Conservation (phyloP, 2,329 filamentous ascomycete genomes). For the Arthrobotrys sphaeroides region DNA sequence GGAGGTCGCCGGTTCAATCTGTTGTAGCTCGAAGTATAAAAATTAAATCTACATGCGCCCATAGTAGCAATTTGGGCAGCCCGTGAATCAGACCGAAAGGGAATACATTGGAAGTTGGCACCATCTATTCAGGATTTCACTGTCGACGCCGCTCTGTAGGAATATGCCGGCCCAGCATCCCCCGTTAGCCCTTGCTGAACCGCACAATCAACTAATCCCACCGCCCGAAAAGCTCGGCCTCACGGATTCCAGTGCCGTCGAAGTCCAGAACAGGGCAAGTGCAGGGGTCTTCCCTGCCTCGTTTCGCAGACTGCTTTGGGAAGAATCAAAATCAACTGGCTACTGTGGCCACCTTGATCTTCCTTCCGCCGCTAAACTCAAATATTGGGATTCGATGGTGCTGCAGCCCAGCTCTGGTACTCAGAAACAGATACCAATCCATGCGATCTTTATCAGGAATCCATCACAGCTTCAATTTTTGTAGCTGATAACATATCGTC, state of each 20-base stretch:
- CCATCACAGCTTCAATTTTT: background rate
- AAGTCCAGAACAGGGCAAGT: background rate
- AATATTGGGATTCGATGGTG: slow-evolving; percentile 6
- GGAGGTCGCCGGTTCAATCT: too few relatives aligned
- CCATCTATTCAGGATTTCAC: too few relatives aligned
- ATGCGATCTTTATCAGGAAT: background rate
- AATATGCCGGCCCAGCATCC: too few relatives aligned
- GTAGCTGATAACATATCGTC: background rate
- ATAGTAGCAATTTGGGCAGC: too few relatives aligned
- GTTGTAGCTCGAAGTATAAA: too few relatives aligned
- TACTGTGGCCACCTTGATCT: slow-evolving; percentile 52
- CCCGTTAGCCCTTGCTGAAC: too few relatives aligned
- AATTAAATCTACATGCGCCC: too few relatives aligned
- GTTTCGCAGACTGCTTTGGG: slow-evolving; percentile 35
- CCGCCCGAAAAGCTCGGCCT: too few relatives aligned
- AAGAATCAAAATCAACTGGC: slow-evolving; percentile 39
- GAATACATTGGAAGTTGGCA: too few relatives aligned
- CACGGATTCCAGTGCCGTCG: background rate
- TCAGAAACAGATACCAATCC: background rate
- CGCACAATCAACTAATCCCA: too few relatives aligned
- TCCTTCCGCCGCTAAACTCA: slow-evolving; percentile 33
- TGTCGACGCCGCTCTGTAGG: too few relatives aligned
- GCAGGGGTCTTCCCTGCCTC: slow-evolving; percentile 18
- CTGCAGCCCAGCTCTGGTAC: background rate
- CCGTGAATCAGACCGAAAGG: too few relatives aligned